These are phyloP conservation scores for Mucor mucedo DNA, from an alignment of 371 early-diverging fungal species.

Conservation along the genomic window DNA sequence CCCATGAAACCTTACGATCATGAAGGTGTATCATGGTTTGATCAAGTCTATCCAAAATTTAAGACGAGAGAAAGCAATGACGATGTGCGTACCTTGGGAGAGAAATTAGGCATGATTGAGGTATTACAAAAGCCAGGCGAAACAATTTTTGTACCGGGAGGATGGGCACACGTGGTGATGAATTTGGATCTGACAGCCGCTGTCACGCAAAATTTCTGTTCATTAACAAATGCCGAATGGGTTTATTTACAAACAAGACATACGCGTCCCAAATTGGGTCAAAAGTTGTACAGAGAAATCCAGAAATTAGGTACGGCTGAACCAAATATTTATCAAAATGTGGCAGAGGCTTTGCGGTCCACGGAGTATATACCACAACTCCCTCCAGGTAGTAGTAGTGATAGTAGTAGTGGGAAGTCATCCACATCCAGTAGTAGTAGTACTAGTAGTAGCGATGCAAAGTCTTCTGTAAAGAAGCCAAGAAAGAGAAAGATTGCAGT, in stretches of 20 bases:
- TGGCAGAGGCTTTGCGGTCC: slow-evolving; percentile 52
- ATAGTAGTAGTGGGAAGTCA: slow-evolving; percentile 41
- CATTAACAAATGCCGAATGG: slow-evolving; percentile 71
- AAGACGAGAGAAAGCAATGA: slow-evolving; percentile 29
- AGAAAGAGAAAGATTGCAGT: slow-evolving; percentile 30
- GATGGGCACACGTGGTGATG: slow-evolving; percentile 87
- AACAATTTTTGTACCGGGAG: slow-evolving; percentile 87
- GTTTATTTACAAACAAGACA: slow-evolving; percentile 75
- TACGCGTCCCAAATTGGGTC: slow-evolving; percentile 73
- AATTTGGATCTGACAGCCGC: slow-evolving; percentile 83
- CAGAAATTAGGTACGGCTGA: slow-evolving; percentile 45
- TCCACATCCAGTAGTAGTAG: slow-evolving; percentile 40
- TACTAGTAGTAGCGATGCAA: slow-evolving; percentile 24
- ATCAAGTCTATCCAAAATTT: slow-evolving; percentile 69
- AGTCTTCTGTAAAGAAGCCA: neutral
- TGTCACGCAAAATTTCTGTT: slow-evolving; percentile 85
- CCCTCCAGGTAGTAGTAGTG: slow-evolving; percentile 54
- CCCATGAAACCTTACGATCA: slow-evolving; percentile 69
- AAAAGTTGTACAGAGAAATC: slow-evolving; percentile 54
- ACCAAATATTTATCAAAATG: slow-evolving; percentile 42
- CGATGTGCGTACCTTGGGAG: slow-evolving; percentile 45
- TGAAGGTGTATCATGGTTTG: slow-evolving; percentile 84
- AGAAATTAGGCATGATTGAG: slow-evolving; percentile 74
- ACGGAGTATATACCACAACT: slow-evolving; percentile 63
- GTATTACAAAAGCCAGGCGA: slow-evolving; percentile 80